phyloP scores from a whole-genome alignment of 2,329 filamentous ascomycete genomes.

The Colletotrichum sp. region DNA sequence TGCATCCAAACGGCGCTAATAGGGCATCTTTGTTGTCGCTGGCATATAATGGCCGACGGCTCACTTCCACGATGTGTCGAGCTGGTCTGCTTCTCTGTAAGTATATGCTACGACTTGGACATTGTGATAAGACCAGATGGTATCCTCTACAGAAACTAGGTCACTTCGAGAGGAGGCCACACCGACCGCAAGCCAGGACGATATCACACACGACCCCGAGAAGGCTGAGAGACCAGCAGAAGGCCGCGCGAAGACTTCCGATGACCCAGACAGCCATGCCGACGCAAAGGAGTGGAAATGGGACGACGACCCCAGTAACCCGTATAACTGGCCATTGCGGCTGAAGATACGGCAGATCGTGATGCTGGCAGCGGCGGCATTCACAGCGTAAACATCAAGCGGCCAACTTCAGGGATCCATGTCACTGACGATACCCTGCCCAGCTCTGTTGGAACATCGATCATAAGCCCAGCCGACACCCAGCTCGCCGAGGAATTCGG shows the following conservation, averaged over 20 bases:
- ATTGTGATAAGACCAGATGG: background rate
- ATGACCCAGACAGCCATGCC: background rate
- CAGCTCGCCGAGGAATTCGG: conserved; percentile 58
- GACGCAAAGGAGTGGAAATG: conserved; percentile 28
- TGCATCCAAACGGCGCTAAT: background rate
- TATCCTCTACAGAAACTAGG: rapidly evolving
- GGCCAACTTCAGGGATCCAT: background rate
- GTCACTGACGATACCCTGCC: background rate
- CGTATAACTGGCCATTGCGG: conserved; percentile 53
- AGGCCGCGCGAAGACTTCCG: too few species aligned
- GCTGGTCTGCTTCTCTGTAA: background rate
- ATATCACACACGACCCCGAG: background rate
- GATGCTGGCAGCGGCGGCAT: conserved; percentile 41
- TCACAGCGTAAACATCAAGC: conserved; percentile 38
- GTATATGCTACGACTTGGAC: background rate
- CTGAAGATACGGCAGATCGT: conserved; percentile 43
- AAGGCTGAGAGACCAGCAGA: background rate
- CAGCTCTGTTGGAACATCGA: conserved; percentile 60
- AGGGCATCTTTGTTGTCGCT: background rate
- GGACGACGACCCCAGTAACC: conserved; percentile 48
- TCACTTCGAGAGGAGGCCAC: background rate
- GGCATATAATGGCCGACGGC: background rate
- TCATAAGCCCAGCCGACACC: conserved; percentile 52
- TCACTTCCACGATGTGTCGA: rapidly evolving
- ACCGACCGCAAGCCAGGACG: background rate